phyloP scores from a whole-genome alignment of 1,284 basidiomycete genomes.

The Ganoderma resinaceum region DNA sequence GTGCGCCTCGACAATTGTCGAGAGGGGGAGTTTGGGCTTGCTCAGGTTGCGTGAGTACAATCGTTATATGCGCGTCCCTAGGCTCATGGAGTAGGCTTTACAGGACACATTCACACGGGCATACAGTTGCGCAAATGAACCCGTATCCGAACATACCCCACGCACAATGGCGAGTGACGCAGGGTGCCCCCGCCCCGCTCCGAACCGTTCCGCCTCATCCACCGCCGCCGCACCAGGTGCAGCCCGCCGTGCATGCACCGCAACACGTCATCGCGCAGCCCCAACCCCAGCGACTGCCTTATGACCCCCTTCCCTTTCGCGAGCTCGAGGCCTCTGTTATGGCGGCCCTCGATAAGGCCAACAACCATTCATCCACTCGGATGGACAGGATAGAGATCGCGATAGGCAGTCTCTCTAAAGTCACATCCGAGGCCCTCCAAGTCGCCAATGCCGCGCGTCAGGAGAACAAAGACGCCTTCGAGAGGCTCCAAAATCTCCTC shows the following conservation, averaged over 20 bases:
- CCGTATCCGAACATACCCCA: not conserved
- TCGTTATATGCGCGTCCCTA: not conserved
- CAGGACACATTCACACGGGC: not conserved
- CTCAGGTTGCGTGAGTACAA: not conserved
- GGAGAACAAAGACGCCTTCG: constrained; percentile 19
- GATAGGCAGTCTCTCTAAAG: constrained; percentile 13
- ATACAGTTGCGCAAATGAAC: not conserved
- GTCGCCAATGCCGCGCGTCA: constrained; percentile 8
- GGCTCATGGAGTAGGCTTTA: not conserved
- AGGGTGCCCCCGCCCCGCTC: not conserved
- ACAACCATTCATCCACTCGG: constrained; percentile 6
- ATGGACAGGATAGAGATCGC: constrained; percentile 21
- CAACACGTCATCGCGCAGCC: not conserved
- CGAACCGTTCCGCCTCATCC: not conserved
- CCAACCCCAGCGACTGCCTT: not conserved
- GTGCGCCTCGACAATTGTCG: not conserved
- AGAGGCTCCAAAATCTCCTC: constrained; percentile 10
- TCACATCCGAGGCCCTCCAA: constrained; percentile 15
- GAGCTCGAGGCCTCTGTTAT: constrained; percentile 15
- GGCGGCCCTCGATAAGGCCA: constrained; percentile 4
- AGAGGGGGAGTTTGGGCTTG: not conserved
- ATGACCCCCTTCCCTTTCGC: constrained; percentile 1
- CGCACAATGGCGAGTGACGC: not conserved
- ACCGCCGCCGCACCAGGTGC: too few species aligned
- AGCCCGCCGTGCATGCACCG: not conserved